These are phyloP conservation scores for Simplicillium sp. DNA, from an alignment of 2,329 filamentous ascomycete species.

Conservation along the genomic window DNA sequence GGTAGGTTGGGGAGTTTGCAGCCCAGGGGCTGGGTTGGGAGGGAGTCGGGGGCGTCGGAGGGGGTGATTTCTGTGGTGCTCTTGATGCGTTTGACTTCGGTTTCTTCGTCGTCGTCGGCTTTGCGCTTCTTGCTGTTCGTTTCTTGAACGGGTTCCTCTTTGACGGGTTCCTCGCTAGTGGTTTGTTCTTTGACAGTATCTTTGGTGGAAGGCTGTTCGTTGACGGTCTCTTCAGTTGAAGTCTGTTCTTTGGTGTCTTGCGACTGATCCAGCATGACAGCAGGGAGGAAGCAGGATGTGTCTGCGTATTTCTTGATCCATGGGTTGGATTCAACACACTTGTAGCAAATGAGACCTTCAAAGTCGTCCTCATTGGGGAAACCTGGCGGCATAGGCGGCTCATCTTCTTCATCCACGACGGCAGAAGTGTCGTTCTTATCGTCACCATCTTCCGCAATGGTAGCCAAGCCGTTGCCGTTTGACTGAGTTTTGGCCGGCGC, in stretches of 20 bases:
- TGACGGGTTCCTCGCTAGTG: slow-evolving; percentile 9
- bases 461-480: slow-evolving; percentile 24
- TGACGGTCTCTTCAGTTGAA: background rate
- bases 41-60: slow-evolving; percentile 3
- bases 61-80: slow-evolving; percentile 21
- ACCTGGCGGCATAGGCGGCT: slow-evolving; percentile 65
- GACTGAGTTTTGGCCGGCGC: slow-evolving; percentile 3
- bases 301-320: slow-evolving; percentile 90
- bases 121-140: slow-evolving; percentile 57
- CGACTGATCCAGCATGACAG: slow-evolving; percentile 43
- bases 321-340: slow-evolving; percentile 76
- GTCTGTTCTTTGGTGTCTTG: background rate
- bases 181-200: background rate
- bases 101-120: slow-evolving; percentile 35
- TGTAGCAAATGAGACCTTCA: slow-evolving; percentile 86
- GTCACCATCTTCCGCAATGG: slow-evolving; percentile 42
- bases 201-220: no score
- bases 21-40: slow-evolving; percentile 8
- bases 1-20: slow-evolving; percentile 58
- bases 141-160: background rate
- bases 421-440: slow-evolving; percentile 13
- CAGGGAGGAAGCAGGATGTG: slow-evolving; percentile 65
- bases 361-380: slow-evolving; percentile 89
- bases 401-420: slow-evolving; percentile 41
- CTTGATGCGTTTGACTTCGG: slow-evolving; percentile 42